These are phyloP conservation scores for Leccinum uliginosum DNA, from an alignment of 768 basidiomycete genomes.

Conservation along the genomic window DNA sequence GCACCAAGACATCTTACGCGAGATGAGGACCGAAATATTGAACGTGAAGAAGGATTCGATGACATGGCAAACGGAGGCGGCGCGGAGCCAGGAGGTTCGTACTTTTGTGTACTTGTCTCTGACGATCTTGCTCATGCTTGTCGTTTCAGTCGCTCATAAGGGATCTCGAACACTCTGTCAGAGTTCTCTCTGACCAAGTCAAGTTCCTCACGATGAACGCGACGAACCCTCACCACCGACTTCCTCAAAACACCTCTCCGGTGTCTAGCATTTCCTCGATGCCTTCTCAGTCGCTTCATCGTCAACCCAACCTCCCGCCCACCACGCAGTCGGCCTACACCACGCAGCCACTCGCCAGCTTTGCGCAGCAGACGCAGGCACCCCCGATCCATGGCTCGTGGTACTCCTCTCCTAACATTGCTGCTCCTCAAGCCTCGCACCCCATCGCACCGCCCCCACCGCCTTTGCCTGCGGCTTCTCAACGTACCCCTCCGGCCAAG, in stretches of 20 bases:
- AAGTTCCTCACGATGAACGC: constrained; percentile 69
- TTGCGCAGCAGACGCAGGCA: constrained; percentile 30
- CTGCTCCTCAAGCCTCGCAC: constrained; percentile 79
- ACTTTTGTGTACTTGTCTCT: not conserved
- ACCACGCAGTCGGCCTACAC: constrained; percentile 33
- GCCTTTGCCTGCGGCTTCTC: constrained; percentile 36
- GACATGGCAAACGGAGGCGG: constrained; percentile 75
- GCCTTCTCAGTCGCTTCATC: constrained; percentile 33
- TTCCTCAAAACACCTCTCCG: constrained; percentile 31
- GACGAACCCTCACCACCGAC: constrained; percentile 33
- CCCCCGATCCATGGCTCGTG: constrained; percentile 39
- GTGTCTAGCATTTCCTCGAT: constrained; percentile 34
- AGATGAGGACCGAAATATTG: constrained; percentile 71
- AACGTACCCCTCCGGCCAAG: constrained; percentile 50
- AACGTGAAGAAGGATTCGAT: constrained; percentile 76
- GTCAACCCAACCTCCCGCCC: constrained; percentile 31
- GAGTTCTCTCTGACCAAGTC: constrained; percentile 74
- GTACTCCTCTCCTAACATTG: constrained; percentile 58
- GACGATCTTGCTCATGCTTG: constrained; percentile 4
- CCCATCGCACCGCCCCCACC: constrained; percentile 65
- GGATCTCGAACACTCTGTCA: constrained; percentile 76
- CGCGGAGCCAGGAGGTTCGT: constrained; percentile 74
- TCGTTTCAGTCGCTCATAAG: constrained; percentile 59
- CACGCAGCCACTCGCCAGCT: constrained; percentile 31
- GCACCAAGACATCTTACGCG: constrained; percentile 76